Percentiles rank a stretch among this genome's conserved stretches.
phyloP scores from a whole-genome alignment of 768 basidiomycete species.

The Russula sp. region DNA sequence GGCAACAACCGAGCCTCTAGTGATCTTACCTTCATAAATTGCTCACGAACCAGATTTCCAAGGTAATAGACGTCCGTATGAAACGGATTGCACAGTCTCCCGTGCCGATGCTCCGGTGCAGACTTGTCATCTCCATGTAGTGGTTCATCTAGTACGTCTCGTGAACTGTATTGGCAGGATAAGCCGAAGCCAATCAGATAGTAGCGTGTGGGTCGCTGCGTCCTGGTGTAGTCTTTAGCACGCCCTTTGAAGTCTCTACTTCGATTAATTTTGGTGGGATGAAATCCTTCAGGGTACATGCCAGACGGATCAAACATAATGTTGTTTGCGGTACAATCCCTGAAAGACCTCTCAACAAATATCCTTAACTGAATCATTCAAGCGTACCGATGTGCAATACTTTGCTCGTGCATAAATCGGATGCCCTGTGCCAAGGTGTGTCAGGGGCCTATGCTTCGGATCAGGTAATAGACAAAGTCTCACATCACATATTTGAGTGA shows the following conservation, averaged over 20 bases:
- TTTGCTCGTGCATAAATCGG: neutral
- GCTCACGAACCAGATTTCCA: conserved; percentile 30
- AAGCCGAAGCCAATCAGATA: conserved; percentile 26
- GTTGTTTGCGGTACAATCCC: conserved; percentile 13
- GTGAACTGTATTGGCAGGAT: conserved; percentile 26
- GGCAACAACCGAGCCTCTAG: no score
- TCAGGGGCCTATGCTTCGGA: neutral
- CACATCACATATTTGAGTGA: neutral
- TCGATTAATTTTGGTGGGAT: neutral
- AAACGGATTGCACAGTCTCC: conserved; percentile 24
- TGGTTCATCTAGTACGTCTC: conserved; percentile 28
- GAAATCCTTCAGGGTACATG: no score
- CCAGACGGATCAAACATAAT: no score
- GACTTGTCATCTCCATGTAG: conserved; percentile 39
- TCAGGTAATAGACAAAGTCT: neutral
- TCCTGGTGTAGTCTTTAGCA: conserved; percentile 12
- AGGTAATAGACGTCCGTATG: conserved; percentile 26
- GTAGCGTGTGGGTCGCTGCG: conserved; percentile 30
- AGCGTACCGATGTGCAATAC: conserved; percentile 32
- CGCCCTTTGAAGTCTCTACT: conserved; percentile 24
- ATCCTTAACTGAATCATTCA: neutral
- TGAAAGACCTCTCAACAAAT: neutral
- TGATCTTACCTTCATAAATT: conserved; percentile 26
- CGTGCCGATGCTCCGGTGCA: conserved; percentile 30
- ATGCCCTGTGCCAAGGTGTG: conserved; percentile 22